Percentiles rank a stretch among this genome's conserved stretches.
Conservation (phyloP, 176 grass and related monocot genomes). For the Guadua angustifolia region DNA sequence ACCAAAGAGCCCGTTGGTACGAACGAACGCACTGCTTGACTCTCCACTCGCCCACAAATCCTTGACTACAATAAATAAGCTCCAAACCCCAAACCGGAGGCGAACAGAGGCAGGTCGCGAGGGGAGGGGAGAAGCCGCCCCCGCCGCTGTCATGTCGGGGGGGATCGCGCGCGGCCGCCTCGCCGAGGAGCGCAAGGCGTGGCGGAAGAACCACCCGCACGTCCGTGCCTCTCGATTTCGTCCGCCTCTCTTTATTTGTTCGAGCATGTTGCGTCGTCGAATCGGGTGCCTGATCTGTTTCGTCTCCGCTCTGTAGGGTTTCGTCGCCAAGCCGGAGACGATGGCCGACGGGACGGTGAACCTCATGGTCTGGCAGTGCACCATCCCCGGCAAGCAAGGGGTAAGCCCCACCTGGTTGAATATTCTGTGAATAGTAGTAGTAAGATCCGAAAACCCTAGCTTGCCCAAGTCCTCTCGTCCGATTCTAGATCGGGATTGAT, state of each 20-base stretch:
- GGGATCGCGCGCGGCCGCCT: constrained; percentile 89
- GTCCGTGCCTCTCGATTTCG: constrained; percentile 42
- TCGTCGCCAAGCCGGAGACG: constrained; percentile 90
- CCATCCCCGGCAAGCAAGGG: constrained; percentile 94
- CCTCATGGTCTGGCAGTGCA: constrained; percentile 91
- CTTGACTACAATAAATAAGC: background rate
- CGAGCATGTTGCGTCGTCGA: background rate
- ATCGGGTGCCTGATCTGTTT: constrained; percentile 35
- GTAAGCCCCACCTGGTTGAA: constrained; percentile 40
- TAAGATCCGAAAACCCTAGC: background rate
- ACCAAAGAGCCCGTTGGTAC: too few species aligned
- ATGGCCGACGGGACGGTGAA: constrained; percentile 74
- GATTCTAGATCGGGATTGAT: background rate
- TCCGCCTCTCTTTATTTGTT: background rate
- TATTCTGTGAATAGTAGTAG: background rate
- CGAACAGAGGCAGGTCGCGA: background rate
- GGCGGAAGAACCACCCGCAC: constrained; percentile 96
- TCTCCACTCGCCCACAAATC: background rate
- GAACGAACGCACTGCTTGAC: too few species aligned
- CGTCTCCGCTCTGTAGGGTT: constrained; percentile 53
- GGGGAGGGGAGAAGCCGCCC: background rate
- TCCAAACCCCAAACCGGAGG: background rate
- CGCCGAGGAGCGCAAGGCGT: constrained; percentile 94
- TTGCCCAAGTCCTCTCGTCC: background rate
- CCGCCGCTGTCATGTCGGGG: constrained; percentile 59